Conservation (phyloP, 495 filamentous ascomycete genomes). For the Melanomma pulvis-pyrius region DNA sequence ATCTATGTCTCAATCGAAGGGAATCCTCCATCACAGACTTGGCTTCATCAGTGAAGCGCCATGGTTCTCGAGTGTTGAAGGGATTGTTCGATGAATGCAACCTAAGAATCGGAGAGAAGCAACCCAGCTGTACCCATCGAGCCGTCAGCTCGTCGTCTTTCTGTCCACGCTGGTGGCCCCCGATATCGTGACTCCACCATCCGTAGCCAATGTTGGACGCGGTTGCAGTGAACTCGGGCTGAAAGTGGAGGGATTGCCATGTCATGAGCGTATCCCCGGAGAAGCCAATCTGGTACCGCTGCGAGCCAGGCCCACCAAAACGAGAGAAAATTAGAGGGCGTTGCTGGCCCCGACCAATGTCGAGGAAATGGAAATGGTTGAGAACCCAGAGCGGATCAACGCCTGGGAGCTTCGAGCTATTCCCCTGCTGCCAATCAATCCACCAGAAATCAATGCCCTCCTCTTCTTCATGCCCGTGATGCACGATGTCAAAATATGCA, state of each 20-base stretch:
- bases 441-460: slow-evolving; percentile 62
- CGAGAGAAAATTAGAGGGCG: slow-evolving; percentile 53
- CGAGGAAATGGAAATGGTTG: slow-evolving; percentile 63
- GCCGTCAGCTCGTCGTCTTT: slow-evolving; percentile 58
- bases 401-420: slow-evolving; percentile 53
- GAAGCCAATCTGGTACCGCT: slow-evolving; percentile 65
- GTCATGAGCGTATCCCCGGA: slow-evolving; percentile 61
- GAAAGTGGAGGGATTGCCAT: slow-evolving; percentile 61
- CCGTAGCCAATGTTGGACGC: slow-evolving; percentile 66
- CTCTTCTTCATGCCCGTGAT: slow-evolving; percentile 56
- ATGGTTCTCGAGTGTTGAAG: slow-evolving; percentile 62
- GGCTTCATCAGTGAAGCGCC: slow-evolving; percentile 52
- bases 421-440: slow-evolving; percentile 67
- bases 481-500: slow-evolving; percentile 60
- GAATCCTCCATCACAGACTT: slow-evolving; percentile 50
- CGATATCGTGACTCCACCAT: slow-evolving; percentile 69
- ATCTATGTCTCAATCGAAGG: slow-evolving; percentile 54
- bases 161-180: slow-evolving; percentile 57
- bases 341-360: slow-evolving; percentile 46
- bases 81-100: slow-evolving; percentile 57
- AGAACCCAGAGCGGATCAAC: slow-evolving; percentile 66
- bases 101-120: slow-evolving; percentile 60
- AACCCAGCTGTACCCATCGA: slow-evolving; percentile 62
- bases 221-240: slow-evolving; percentile 65
- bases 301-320: slow-evolving; percentile 61